Evolutionary conservation across 345 rosid genomes (phyloP), one percentile per base, ranked within the genome.

Genomic region (Melastoma malabathricum): DNA sequence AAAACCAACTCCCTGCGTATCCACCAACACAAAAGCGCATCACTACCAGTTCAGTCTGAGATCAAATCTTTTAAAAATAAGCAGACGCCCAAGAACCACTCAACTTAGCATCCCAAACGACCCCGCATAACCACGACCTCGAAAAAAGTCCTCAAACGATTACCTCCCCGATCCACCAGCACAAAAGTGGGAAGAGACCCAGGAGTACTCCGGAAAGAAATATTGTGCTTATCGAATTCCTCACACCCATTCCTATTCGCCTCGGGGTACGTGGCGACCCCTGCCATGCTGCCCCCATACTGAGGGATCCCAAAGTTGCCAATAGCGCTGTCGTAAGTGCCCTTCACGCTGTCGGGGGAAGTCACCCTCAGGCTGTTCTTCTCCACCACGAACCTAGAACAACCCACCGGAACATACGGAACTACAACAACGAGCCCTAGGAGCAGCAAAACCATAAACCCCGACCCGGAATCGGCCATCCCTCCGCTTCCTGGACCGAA

Each of bases 281-380:
- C 98, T 0, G 95, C 96, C 96, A 92, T 82, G 70, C 95, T 87
- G n/a, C 98, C 98, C 10, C 98, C 98, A 69, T 92, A 92, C 64
- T 92, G 87, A 20, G 98, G 98, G 44, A 92, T 84, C 76, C 98
- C 98, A 17, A 92, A 92, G 77, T 92, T 92, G 1, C 96, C 98
- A 51, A 92, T 92, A 13, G 96, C 98, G 70, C 86, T 82, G 51
- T 92, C 95, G 52, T 86, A 75, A 5, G 69, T 77, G 5, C 95
- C 98, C 62, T 79, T 87, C 10, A 92, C 84, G 63, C 77, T 87
- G 39, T 92, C 98, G 44, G 96, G 98, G 5, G 96, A 92, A 0
- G 86, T 75, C 53, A 92, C 89, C 64, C 70, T 70, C 68, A 92
- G 66, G 56, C 89, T 92, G 67, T 92, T 92, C 80, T 92, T 92